These are phyloP conservation scores for Roridomyces roridus DNA, from an alignment of 768 basidiomycete genomes.

Conservation along the genomic window DNA sequence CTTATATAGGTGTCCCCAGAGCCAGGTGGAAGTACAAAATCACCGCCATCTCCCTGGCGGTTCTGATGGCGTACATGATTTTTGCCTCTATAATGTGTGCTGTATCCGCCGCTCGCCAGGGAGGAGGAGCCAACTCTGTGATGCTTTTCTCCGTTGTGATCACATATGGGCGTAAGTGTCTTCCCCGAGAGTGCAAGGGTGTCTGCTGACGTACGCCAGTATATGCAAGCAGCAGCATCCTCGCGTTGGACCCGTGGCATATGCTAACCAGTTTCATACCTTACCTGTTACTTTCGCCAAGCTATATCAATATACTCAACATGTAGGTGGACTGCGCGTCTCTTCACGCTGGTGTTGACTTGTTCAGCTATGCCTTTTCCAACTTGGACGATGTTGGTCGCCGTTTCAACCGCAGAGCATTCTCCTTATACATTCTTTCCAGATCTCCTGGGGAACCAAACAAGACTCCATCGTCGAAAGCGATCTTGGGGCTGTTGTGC, in stretches of 20 bases:
- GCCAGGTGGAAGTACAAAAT: slow-evolving; percentile 87
- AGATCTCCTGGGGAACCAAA: slow-evolving; percentile 98
- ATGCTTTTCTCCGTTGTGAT: slow-evolving; percentile 89
- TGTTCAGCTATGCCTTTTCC: slow-evolving; percentile 78
- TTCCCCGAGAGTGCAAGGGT: slow-evolving; percentile 39
- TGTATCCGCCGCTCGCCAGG: slow-evolving; percentile 69
- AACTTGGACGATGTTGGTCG: slow-evolving; percentile 81
- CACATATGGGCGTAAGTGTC: slow-evolving; percentile 65
- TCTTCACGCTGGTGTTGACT: background rate
- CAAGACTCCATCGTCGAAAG: slow-evolving; percentile 75
- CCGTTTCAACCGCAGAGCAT: slow-evolving; percentile 2
- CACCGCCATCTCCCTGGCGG: slow-evolving; percentile 73
- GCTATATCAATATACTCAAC: slow-evolving; percentile 77
- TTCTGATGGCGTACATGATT: slow-evolving; percentile 85
- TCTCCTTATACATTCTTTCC: slow-evolving; percentile 3
- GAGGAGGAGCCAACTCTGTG: slow-evolving; percentile 67
- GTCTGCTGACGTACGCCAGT: slow-evolving; percentile 48
- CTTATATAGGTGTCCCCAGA: slow-evolving; percentile 40
- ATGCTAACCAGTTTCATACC: slow-evolving; percentile 90
- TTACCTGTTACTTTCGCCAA: slow-evolving; percentile 87
- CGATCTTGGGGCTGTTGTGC: slow-evolving; percentile 85
- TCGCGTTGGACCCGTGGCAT: slow-evolving; percentile 97
- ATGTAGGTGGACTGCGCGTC: slow-evolving; percentile 54
- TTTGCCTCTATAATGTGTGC: slow-evolving; percentile 84
- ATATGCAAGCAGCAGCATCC: slow-evolving; percentile 75